Evolutionary conservation across 2,329 filamentous ascomycete species (phyloP).

Genomic region (Sclerotinia trifoliorum): DNA sequence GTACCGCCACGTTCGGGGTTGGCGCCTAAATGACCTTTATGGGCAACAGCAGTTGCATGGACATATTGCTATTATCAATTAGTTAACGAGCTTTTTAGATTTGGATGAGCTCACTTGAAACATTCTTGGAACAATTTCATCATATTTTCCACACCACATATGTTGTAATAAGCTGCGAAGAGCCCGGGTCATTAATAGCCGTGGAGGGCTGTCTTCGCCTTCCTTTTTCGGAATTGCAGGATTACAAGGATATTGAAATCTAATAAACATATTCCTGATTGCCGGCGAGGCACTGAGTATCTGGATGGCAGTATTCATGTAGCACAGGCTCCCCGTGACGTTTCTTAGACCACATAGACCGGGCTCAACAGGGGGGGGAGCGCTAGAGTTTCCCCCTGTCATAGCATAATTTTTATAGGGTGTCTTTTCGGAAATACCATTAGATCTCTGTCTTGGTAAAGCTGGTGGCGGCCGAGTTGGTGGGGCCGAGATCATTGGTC

Average conservation of each 20-base stretch:
- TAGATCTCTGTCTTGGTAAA: slow-evolving; percentile 67
- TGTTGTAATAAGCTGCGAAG: slow-evolving; percentile 56
- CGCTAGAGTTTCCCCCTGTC: slow-evolving; percentile 6
- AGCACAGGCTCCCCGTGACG: slow-evolving; percentile 73
- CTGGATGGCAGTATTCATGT: slow-evolving; percentile 89
- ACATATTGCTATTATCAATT: slow-evolving; percentile 30
- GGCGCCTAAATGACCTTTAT: not conserved
- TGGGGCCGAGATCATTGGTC: slow-evolving; percentile 39
- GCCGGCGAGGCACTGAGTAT: slow-evolving; percentile 71
- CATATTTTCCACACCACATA: slow-evolving; percentile 39
- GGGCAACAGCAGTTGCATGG: slow-evolving; percentile 28
- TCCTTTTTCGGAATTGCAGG: slow-evolving; percentile 65
- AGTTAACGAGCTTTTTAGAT: slow-evolving; percentile 15
- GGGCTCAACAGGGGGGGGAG: slow-evolving; percentile 35
- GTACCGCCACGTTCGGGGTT: too few species aligned
- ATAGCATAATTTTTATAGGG: slow-evolving; percentile 29
- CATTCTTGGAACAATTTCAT: slow-evolving; percentile 51
- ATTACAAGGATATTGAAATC: slow-evolving; percentile 57
- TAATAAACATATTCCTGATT: slow-evolving; percentile 64
- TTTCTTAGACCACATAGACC: slow-evolving; percentile 75
- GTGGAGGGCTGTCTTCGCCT: slow-evolving; percentile 52
- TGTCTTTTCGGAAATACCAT: slow-evolving; percentile 66
- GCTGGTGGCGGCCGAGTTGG: slow-evolving; percentile 51
- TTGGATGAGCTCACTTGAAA: slow-evolving; percentile 49
- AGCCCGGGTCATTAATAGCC: slow-evolving; percentile 60